Conservation (phyloP, 2,329 filamentous ascomycete genomes). For the Penicillium paneum region DNA sequence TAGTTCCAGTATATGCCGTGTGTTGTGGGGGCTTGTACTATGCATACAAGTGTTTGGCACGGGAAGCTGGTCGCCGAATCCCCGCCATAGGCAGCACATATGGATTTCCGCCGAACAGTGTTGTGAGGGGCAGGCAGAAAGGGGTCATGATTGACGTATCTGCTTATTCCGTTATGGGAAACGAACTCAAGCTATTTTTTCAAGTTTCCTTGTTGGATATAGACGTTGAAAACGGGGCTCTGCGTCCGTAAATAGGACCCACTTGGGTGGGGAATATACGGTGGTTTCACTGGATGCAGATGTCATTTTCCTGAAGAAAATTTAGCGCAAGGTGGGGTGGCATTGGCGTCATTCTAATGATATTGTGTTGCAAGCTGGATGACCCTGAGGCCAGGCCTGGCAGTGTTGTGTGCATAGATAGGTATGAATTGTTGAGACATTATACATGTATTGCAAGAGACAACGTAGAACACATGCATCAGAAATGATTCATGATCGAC, state of each 20-base stretch:
- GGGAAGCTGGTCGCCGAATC: constrained; percentile 1
- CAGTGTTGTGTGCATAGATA: not conserved
- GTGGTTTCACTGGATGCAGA: not conserved
- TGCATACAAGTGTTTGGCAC: constrained; percentile 13
- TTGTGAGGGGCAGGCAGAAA: not conserved
- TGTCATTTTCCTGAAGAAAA: not conserved
- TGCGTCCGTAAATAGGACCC: constrained; percentile 1
- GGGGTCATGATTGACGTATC: constrained; percentile 13
- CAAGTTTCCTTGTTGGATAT: constrained; percentile 13
- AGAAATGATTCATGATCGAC: not conserved
- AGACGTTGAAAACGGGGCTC: constrained; percentile 5
- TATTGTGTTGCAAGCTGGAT: not conserved
- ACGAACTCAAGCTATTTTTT: constrained; percentile 8
- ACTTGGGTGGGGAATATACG: constrained; percentile 3
- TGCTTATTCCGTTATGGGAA: constrained; percentile 9
- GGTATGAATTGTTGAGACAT: not conserved
- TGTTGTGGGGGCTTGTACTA: not conserved
- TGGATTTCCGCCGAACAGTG: constrained; percentile 5
- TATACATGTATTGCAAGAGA: not conserved
- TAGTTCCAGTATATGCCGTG: constrained; percentile 9
- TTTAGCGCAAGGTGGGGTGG: not conserved
- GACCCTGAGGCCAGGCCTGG: no score
- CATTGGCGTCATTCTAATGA: not conserved
- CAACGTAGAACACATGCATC: not conserved
- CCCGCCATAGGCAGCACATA: constrained; percentile 10